A percentile compares a stretch with the other conserved stretches of the same genome.
Evolutionary conservation across 169 alveolate genomes (phyloP).

Genomic region (Prorocentrum cordatum): DNA sequence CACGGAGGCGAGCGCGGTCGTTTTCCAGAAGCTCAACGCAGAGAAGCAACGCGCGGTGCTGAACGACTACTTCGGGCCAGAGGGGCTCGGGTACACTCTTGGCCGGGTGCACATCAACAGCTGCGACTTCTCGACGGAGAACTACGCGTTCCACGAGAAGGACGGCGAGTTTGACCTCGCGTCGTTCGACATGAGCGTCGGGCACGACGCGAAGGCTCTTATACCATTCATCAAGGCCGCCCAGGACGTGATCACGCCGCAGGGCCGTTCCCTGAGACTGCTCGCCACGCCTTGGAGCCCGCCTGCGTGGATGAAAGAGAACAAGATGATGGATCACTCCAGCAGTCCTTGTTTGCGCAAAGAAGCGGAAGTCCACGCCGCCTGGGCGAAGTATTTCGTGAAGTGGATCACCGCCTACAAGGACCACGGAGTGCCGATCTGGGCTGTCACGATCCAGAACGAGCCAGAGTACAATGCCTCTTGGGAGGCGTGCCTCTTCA

Average conservation of each 20-base stretch:
- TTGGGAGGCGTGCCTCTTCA: conserved; percentile 32
- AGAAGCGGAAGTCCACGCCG: not conserved
- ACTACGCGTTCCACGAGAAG: conserved; percentile 37
- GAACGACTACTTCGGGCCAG: not conserved
- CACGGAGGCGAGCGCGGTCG: conserved; percentile 22
- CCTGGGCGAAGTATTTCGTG: conserved; percentile 23
- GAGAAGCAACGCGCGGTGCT: not conserved
- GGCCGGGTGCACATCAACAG: conserved; percentile 58
- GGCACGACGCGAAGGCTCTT: no score
- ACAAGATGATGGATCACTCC: conserved; percentile 28
- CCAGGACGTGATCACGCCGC: conserved; percentile 17
- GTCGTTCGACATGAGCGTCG: no score
- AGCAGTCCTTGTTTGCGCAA: conserved; percentile 7
- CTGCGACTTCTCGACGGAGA: conserved; percentile 37
- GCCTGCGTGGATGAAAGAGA: conserved; percentile 48
- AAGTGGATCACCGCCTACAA: conserved; percentile 17
- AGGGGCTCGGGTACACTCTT: conserved; percentile 31
- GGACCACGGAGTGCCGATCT: not conserved
- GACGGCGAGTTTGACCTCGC: not conserved
- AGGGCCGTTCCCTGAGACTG: conserved; percentile 6
- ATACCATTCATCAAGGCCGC: conserved; percentile 41
- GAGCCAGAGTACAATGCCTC: conserved; percentile 36
- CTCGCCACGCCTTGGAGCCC: conserved; percentile 66
- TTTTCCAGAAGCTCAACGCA: conserved; percentile 6
- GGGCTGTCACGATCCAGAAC: conserved; percentile 49